These are phyloP conservation scores for Diaporthe nobilis DNA, from an alignment of 2,329 filamentous ascomycete species.

Conservation along the genomic window DNA sequence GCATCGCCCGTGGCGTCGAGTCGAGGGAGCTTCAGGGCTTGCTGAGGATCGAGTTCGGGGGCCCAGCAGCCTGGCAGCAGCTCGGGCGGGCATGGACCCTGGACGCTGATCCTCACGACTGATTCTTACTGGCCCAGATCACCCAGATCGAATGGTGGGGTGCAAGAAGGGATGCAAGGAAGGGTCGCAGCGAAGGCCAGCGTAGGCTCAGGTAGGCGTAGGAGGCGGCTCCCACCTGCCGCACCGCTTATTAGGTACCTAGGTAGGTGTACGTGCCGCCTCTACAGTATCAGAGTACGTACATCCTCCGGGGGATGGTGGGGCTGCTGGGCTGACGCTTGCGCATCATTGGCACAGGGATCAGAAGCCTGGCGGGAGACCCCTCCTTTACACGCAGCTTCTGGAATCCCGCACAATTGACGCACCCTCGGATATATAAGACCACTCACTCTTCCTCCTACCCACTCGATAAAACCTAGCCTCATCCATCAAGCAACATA, in stretches of 20 bases:
- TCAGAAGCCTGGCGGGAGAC: neutral
- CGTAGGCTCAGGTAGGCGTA: neutral
- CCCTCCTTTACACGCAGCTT: constrained; percentile 1
- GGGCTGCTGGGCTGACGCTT: constrained; percentile 28
- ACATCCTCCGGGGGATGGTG: neutral
- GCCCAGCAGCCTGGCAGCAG: constrained; percentile 25
- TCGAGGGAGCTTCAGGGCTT: neutral
- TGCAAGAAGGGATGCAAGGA: neutral
- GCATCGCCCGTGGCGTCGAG: constrained; percentile 2
- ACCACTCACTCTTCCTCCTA: neutral
- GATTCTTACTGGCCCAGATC: neutral
- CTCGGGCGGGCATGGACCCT: constrained; percentile 23
- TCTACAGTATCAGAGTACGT: neutral
- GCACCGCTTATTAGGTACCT: neutral
- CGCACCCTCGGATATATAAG: constrained; percentile 33
- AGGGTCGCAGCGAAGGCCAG: neutral
- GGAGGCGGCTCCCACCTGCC: neutral
- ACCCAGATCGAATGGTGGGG: constrained; percentile 9
- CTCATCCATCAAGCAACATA: constrained; percentile 10
- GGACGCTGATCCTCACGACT: neutral
- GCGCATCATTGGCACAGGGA: constrained; percentile 20
- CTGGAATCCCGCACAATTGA: constrained; percentile 30
- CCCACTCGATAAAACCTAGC: no score
- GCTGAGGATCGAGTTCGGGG: neutral
- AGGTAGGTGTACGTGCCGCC: no score